These are phyloP conservation scores for Zasmidium cellare DNA, from an alignment of 2,329 filamentous ascomycete species.

Conservation along the genomic window DNA sequence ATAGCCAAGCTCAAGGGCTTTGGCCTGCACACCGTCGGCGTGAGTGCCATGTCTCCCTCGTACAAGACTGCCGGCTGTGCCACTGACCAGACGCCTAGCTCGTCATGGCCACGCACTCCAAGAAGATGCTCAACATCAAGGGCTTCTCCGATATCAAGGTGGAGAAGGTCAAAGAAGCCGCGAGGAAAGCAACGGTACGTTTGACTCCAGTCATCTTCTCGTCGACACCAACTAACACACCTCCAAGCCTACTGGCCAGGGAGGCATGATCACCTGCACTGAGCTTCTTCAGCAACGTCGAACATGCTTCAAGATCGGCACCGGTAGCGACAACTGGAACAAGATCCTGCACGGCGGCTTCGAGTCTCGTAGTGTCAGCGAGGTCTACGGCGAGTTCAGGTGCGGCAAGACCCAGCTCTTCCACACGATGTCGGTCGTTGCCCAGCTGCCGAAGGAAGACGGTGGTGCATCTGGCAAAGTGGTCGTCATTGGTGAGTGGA, in stretches of 20 bases:
- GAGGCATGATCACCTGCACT: slow-evolving; percentile 65
- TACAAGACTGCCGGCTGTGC: neutral
- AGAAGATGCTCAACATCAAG: slow-evolving; percentile 65
- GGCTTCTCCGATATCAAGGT: slow-evolving; percentile 71
- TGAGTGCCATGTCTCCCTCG: slow-evolving; percentile 35
- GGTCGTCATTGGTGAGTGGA: slow-evolving; percentile 60
- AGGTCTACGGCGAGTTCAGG: slow-evolving; percentile 62
- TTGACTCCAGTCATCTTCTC: neutral
- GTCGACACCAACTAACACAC: slow-evolving; percentile 12
- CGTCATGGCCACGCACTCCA: slow-evolving; percentile 60
- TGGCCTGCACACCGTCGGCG: slow-evolving; percentile 64
- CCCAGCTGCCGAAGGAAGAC: slow-evolving; percentile 56
- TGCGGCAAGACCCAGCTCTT: slow-evolving; percentile 71
- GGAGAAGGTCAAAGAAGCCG: slow-evolving; percentile 69
- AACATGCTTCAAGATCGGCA: slow-evolving; percentile 64
- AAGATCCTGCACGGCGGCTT: slow-evolving; percentile 64
- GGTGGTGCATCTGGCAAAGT: slow-evolving; percentile 69
- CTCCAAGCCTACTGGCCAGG: slow-evolving; percentile 20
- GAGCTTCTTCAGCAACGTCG: slow-evolving; percentile 65
- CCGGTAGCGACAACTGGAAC: slow-evolving; percentile 69
- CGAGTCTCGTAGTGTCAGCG: slow-evolving; percentile 69
- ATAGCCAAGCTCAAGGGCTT: slow-evolving; percentile 65
- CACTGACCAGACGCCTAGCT: slow-evolving; percentile 44
- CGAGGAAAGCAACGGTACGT: slow-evolving; percentile 59
- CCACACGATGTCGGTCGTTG: slow-evolving; percentile 68